Conservation (phyloP, 495 filamentous ascomycete genomes). For the Clavariopsis aquatica region DNA sequence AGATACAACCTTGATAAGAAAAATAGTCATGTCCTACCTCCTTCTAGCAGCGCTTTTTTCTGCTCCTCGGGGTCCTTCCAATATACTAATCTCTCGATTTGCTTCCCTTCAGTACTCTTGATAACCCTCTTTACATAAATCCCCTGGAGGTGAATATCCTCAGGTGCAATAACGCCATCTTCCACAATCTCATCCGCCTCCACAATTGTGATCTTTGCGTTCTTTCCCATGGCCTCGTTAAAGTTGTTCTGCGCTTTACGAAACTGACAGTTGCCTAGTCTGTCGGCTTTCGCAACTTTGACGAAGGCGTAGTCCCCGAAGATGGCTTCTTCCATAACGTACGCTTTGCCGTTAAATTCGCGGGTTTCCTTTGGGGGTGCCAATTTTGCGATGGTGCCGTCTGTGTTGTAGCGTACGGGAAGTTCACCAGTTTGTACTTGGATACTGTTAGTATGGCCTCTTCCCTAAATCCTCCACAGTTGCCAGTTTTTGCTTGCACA, state of each 20-base stretch:
- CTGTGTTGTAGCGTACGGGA: conserved; percentile 73
- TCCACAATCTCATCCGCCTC: conserved; percentile 93
- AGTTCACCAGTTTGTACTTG: conserved; percentile 88
- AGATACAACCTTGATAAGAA: background rate
- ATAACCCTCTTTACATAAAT: conserved; percentile 91
- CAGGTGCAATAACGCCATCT: conserved; percentile 77
- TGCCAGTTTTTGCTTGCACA: background rate
- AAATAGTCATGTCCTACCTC: conserved; percentile 60
- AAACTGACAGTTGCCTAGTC: conserved; percentile 93
- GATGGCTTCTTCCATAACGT: conserved; percentile 86
- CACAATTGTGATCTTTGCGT: conserved; percentile 87
- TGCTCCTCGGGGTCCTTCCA: conserved; percentile 36
- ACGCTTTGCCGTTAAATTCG: conserved; percentile 84
- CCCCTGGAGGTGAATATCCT: conserved; percentile 79
- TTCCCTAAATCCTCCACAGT: background rate
- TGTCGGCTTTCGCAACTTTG: conserved; percentile 88
- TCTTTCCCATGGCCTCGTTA: conserved; percentile 90
- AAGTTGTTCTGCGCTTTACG: conserved; percentile 85
- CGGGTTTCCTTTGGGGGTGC: conserved; percentile 81
- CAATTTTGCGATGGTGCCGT: conserved; percentile 74
- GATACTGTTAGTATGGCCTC: conserved; percentile 47
- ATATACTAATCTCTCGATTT: conserved; percentile 78
- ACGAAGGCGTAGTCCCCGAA: conserved; percentile 89
- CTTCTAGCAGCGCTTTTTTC: conserved; percentile 33
- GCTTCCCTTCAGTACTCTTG: conserved; percentile 74